A percentile compares a stretch with the other conserved stretches of the same genome.
These are phyloP conservation scores for Blastocystis sp. DNA, from an alignment of 352 stramenopile genomes.

Conservation along the genomic window DNA sequence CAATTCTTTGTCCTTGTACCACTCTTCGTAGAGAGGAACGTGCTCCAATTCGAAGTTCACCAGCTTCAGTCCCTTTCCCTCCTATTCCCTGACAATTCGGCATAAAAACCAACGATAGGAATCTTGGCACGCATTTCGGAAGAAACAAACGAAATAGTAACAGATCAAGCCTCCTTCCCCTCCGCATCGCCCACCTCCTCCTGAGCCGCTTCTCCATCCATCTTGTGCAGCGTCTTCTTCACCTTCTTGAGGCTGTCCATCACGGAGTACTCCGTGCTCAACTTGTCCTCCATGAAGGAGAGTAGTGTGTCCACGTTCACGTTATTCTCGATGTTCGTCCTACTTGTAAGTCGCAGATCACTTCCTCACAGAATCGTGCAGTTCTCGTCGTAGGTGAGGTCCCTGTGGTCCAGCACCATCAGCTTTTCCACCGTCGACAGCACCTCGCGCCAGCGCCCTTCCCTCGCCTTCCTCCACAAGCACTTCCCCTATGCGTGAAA, in stretches of 20 bases:
- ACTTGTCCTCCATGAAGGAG: slow-evolving; percentile 6
- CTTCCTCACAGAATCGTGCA: slow-evolving; percentile 30
- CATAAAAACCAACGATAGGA: slow-evolving; percentile 3
- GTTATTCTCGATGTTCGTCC: slow-evolving; percentile 57
- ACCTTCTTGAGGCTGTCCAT: not conserved
- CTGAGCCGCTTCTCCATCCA: not conserved
- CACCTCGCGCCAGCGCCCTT: not conserved
- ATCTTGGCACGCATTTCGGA: slow-evolving; percentile 33
- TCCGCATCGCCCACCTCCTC: not conserved
- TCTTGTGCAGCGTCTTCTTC: slow-evolving; percentile 4
- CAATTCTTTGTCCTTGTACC: slow-evolving; percentile 67
- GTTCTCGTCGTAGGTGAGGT: slow-evolving; percentile 40
- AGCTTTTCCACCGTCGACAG: not conserved
- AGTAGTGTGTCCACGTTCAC: slow-evolving; percentile 17
- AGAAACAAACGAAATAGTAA: not conserved
- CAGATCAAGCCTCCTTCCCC: not conserved
- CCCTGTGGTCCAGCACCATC: slow-evolving; percentile 49
- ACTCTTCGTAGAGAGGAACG: slow-evolving; percentile 64
- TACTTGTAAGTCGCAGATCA: not conserved
- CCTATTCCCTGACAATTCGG: not conserved
- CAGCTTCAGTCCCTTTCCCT: slow-evolving; percentile 64
- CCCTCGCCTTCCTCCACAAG: not conserved
- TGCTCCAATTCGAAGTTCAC: slow-evolving; percentile 68
- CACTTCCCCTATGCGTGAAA: slow-evolving; percentile 31
- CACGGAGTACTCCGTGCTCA: not conserved